Evolutionary conservation across 1,139 yeast genomes (phyloP).

Genomic region (Debaryomycetaceae sp.): DNA sequence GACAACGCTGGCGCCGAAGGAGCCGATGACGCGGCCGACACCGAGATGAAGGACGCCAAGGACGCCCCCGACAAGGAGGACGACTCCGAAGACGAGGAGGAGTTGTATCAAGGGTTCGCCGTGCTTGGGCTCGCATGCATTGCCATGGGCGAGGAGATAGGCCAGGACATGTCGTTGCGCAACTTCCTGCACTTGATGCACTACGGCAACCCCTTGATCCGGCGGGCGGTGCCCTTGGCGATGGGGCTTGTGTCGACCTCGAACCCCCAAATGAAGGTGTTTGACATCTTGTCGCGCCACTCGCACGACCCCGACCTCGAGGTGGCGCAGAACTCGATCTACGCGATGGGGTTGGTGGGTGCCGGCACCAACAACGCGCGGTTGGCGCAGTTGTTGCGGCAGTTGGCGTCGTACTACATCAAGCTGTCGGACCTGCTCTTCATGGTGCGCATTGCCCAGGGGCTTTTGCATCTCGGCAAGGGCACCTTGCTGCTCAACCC

Average conservation of each 20-base stretch:
- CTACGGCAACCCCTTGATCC: slow-evolving; percentile 87
- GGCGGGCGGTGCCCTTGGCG: slow-evolving; percentile 95
- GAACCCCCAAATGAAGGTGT: slow-evolving; percentile 95
- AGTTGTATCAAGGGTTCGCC: slow-evolving; percentile 79
- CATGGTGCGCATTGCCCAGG: slow-evolving; percentile 93
- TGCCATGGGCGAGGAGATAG: slow-evolving; percentile 98
- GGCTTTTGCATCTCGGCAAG: slow-evolving; percentile 91
- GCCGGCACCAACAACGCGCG: slow-evolving; percentile 99
- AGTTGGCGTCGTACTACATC: slow-evolving; percentile 87
- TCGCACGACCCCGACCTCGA: slow-evolving; percentile 94
- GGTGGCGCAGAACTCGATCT: slow-evolving; percentile 92
- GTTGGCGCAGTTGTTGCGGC: slow-evolving; percentile 90
- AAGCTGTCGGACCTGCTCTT: slow-evolving; percentile 89
- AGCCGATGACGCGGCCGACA: slow-evolving; percentile 13
- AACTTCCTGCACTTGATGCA: slow-evolving; percentile 98
- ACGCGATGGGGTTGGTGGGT: slow-evolving; percentile 96
- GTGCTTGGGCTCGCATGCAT: slow-evolving; percentile 92
- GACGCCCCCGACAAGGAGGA: slow-evolving; percentile 13
- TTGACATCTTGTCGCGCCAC: slow-evolving; percentile 91
- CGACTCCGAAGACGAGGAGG: slow-evolving; percentile 48
- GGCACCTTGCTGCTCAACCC: slow-evolving; percentile 90
- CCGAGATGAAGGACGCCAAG: slow-evolving; percentile 19
- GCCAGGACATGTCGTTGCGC: slow-evolving; percentile 95
- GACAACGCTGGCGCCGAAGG: slow-evolving; percentile 13
- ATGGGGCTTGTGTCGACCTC: slow-evolving; percentile 94